phyloP scores from a whole-genome alignment of 2,329 filamentous ascomycete genomes.

The Davidsoniella neocaledoniae region DNA sequence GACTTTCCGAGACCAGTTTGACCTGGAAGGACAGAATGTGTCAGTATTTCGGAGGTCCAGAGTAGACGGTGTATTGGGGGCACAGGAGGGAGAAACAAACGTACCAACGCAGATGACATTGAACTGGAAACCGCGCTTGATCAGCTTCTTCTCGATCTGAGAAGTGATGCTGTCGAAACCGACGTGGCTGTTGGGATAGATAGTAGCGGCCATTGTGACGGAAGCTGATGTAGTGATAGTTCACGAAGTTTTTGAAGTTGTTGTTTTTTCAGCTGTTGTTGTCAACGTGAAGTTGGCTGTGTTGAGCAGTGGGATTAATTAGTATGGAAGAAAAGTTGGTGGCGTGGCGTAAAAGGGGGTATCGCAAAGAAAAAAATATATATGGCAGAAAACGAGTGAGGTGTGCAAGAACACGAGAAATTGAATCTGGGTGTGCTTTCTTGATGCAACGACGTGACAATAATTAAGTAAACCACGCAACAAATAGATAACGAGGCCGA shows the following conservation, averaged over 20 bases:
- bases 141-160: slow-evolving; percentile 97
- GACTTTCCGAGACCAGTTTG: slow-evolving; percentile 98
- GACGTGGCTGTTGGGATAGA: slow-evolving; percentile 92
- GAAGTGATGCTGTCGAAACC: slow-evolving; percentile 99
- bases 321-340: slow-evolving; percentile 1
- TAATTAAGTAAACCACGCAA: slow-evolving; percentile 3
- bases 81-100: slow-evolving; percentile 23
- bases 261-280: slow-evolving; percentile 15
- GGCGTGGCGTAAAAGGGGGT: slow-evolving; percentile 12
- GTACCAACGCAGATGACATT: slow-evolving; percentile 98
- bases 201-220: slow-evolving; percentile 39
- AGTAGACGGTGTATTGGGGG: not conserved
- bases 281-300: not conserved
- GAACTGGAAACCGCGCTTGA: slow-evolving; percentile 99
- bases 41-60: not conserved
- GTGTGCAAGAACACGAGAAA: slow-evolving; percentile 5
- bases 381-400: slow-evolving; percentile 7
- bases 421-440: not conserved
- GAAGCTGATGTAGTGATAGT: slow-evolving; percentile 18
- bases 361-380: slow-evolving; percentile 10
- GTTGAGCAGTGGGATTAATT: not conserved
- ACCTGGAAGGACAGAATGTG: slow-evolving; percentile 34
- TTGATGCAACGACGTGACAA: slow-evolving; percentile 7
- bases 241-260: slow-evolving; percentile 15
- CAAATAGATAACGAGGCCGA: not conserved